Evolutionary conservation across 768 basidiomycete species (phyloP), one percentile per base, ranked within the genome.

Genomic region (Boletus subcaerulescens): DNA sequence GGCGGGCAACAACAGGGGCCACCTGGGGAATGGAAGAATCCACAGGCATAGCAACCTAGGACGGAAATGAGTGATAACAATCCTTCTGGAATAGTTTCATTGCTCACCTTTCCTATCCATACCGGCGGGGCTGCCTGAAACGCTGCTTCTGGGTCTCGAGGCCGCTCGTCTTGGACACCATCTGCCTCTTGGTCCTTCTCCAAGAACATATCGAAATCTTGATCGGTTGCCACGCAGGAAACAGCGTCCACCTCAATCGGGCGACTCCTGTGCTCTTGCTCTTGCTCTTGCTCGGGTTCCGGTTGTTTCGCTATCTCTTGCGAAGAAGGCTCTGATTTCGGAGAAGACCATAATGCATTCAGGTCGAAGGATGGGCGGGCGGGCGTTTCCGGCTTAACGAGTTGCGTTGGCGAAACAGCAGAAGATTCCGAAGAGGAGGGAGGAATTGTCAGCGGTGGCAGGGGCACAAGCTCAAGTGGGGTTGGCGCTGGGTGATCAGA

Each of bases 171-270:
- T 49, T 48, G 64, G 45, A 60, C 63, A 38, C 70, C 60, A 4
- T 62, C 69, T 15, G 61, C 57, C 2, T 78, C 75, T 29, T 76
- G 69, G 15, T 82, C 80, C 56, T 85, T 81, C 54, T 88, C 83
- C 38, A 94, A 71, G 64, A 92, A 86, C 84, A 92, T 89, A 61
- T 93, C 91, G 63, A 94, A 92, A 67, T 92, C 91, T 57, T 84
- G 81, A 70, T 92, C 91, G 50, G 85, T 83, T 11, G 85, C 78
- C 56, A 78, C 81, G 47, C 60, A 63, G 17, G 65, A 61, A 20
- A 60, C 45, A 54, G 58, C 35, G 26, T 75, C 77, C 39, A 72
- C 71, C 62, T 79, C 82, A 59, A 81, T 77, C 10, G 72, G 68
- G 32, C 73, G 71, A n/a, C 77, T 77, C 59, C 74, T 78, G 4